Percentiles rank a stretch among this genome's conserved stretches.
Conservation (phyloP, 2,329 filamentous ascomycete genomes). For the Alternaria brassicae region DNA sequence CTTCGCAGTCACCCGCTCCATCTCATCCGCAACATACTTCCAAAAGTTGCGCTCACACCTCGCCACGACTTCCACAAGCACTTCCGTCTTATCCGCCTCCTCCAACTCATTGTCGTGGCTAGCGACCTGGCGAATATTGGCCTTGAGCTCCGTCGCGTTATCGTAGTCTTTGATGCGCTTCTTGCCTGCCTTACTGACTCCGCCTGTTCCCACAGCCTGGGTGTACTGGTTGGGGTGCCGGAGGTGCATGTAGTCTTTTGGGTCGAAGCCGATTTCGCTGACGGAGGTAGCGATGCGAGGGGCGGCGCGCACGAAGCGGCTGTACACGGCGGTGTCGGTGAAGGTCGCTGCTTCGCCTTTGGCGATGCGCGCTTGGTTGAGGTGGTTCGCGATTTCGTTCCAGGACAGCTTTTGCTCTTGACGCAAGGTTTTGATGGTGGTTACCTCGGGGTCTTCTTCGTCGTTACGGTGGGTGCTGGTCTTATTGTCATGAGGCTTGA, state of each 20-base stretch:
- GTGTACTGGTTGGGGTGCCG: slow-evolving; percentile 26
- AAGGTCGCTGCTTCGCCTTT: slow-evolving; percentile 24
- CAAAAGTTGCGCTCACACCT: slow-evolving; percentile 42
- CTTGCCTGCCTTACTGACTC: slow-evolving; percentile 23
- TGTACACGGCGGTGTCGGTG: slow-evolving; percentile 46
- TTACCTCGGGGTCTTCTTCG: slow-evolving; percentile 42
- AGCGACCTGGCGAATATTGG: slow-evolving; percentile 27
- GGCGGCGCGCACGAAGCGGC: slow-evolving; percentile 45
- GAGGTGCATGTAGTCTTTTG: slow-evolving; percentile 45
- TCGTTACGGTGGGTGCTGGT: background rate
- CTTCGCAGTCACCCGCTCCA: slow-evolving; percentile 36
- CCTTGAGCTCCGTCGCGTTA: slow-evolving; percentile 31
- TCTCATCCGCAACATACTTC: slow-evolving; percentile 41
- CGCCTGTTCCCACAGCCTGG: background rate
- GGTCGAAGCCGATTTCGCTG: slow-evolving; percentile 41
- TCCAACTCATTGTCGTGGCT: slow-evolving; percentile 23
- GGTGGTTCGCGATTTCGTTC: slow-evolving; percentile 34
- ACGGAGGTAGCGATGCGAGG: slow-evolving; percentile 30
- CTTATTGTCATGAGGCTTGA: slow-evolving; percentile 11
- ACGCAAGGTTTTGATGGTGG: slow-evolving; percentile 44
- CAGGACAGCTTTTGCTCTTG: slow-evolving; percentile 32
- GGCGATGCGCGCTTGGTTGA: slow-evolving; percentile 35
- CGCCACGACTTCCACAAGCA: slow-evolving; percentile 39
- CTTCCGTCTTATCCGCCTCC: slow-evolving; percentile 26
- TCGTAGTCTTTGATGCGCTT: slow-evolving; percentile 34